phyloP scores from a whole-genome alignment of 371 early-diverging fungal genomes.

The Apophysomyces ossiformis region DNA sequence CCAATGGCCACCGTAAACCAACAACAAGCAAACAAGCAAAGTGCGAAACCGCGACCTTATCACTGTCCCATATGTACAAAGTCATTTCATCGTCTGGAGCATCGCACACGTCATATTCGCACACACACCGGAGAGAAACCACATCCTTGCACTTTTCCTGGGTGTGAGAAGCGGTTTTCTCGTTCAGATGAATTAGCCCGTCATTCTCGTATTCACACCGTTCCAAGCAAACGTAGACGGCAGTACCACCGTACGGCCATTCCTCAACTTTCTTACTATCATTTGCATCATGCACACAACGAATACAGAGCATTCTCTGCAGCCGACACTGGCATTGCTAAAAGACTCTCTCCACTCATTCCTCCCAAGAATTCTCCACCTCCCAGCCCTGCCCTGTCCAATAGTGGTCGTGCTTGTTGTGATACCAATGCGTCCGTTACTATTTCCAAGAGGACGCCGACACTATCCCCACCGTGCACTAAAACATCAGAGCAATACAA shows the following conservation, averaged over 20 bases:
- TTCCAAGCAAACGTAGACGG: constrained; percentile 18
- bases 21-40: constrained; percentile 5
- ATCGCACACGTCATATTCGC: constrained; percentile 77
- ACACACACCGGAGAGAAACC: constrained; percentile 90
- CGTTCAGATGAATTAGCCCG: constrained; percentile 83
- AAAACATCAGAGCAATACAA: constrained; percentile 8
- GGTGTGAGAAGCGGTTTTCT: constrained; percentile 80
- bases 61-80: constrained; percentile 58
- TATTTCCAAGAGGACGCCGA: neutral
- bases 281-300: neutral
- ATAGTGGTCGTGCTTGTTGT: constrained; percentile 15
- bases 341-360: constrained; percentile 11
- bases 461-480: constrained; percentile 1
- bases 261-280: constrained; percentile 8
- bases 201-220: constrained; percentile 69
- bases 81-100: constrained; percentile 66
- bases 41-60: constrained; percentile 45
- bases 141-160: constrained; percentile 67
- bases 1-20: neutral
- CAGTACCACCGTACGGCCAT: constrained; percentile 13
- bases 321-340: constrained; percentile 12
- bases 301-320: neutral
- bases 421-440: constrained; percentile 10
- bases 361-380: constrained; percentile 12
- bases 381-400: constrained; percentile 22